Conservation (phyloP, 768 basidiomycete genomes). For the Wakefieldia striispora region DNA sequence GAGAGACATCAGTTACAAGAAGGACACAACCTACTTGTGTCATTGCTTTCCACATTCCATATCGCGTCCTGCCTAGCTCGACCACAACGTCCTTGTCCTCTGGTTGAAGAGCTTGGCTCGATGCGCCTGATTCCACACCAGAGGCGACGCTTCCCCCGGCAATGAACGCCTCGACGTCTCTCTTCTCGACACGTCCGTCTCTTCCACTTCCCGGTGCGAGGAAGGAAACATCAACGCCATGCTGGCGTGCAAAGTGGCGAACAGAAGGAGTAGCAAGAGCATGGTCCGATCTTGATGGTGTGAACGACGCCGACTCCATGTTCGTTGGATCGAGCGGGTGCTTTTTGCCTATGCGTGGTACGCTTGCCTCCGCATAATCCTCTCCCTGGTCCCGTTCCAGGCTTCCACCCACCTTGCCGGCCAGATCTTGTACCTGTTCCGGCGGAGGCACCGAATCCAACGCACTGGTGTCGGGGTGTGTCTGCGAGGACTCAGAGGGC, state of each 20-base stretch:
- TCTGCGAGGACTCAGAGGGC: background rate
- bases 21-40: conserved; percentile 50
- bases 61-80: conserved; percentile 72
- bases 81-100: conserved; percentile 51
- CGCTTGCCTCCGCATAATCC: background rate
- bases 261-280: conserved; percentile 76
- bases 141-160: conserved; percentile 8
- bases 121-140: background rate
- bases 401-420: background rate
- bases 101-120: background rate
- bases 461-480: background rate
- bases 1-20: background rate
- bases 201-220: conserved; percentile 70
- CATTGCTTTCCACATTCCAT: conserved; percentile 92
- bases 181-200: conserved; percentile 70
- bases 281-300: conserved; percentile 25
- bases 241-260: conserved; percentile 69
- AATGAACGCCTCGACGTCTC: conserved; percentile 68
- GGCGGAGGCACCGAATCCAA: background rate
- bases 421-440: conserved; percentile 13
- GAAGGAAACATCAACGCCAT: conserved; percentile 55
- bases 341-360: conserved; percentile 15
- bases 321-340: conserved; percentile 70
- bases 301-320: conserved; percentile 8
- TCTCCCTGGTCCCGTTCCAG: background rate